Evolutionary conservation across 306 rosid genomes (phyloP).

Genomic region (Rosa rugosa): DNA sequence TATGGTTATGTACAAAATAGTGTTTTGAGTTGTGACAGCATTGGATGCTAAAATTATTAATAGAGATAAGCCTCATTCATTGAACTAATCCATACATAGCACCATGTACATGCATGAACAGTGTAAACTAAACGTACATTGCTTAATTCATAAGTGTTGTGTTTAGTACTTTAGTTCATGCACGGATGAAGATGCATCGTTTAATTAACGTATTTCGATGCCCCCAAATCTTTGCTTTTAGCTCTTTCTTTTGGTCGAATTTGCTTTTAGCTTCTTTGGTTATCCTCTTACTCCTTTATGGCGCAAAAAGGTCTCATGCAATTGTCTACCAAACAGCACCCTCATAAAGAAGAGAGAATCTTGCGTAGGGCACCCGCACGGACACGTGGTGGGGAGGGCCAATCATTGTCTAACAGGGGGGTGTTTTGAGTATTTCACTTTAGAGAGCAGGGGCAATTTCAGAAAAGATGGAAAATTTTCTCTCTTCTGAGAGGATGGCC

Average conservation of each 20-base stretch:
- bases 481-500: too few species aligned
- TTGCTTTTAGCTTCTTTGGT: neutral
- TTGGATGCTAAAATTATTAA: neutral
- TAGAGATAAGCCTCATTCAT: neutral
- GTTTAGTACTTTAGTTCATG: neutral
- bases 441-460: too few species aligned
- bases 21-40: too few species aligned
- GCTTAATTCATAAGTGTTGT: neutral
- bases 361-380: too few species aligned
- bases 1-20: too few species aligned
- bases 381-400: too few species aligned
- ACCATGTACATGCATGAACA: neutral
- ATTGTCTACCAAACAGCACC: neutral
- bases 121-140: neutral
- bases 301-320: neutral
- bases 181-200: neutral
- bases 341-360: too few species aligned
- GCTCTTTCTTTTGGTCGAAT: neutral
- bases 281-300: neutral
- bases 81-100: neutral
- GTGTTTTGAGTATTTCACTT: too few species aligned
- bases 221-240: neutral
- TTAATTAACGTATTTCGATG: neutral
- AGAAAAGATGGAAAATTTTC: too few species aligned
- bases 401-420: too few species aligned